Base-by-base conservation (phyloP, 345 rosid genomes). In the Carallia pectinifolia region DNA sequence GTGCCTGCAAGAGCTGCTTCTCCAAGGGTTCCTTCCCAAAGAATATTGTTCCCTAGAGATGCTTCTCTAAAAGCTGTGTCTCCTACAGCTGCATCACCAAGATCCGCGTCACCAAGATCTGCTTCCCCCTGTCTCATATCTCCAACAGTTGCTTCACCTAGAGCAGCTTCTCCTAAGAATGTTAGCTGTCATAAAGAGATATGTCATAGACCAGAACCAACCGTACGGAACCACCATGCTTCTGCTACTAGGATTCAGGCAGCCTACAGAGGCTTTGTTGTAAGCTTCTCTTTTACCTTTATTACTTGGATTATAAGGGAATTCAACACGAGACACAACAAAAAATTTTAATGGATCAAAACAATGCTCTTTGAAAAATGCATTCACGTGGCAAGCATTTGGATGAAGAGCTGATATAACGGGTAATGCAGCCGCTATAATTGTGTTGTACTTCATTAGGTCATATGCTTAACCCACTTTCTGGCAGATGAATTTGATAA, bases 191-290 rank as follows among this genome's bases (percentile, higher is more conserved):
- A 70, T 30, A 85, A 81, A 23, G 92, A 89, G 80, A 66, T 61
- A 69, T 71, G 75, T 70, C 58, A 76, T 75, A 86, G 87, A 67
- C 91, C 90, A 38, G 97, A 89, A 72, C 93, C 87, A 66, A 87
- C 84, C 40, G 71, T 82, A 44, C 76, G 82, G 66, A 71, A 82
- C 72, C 91, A 83, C 47, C 68, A 85, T 78, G 92, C 84, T 71
- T 81, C 83, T 1, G 98, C 99, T 59, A 84, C 83, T 15, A 92
- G 85, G 84, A 88, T 96, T 71, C 97, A 96, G 84, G 90, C 99
- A 73, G 86, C 84, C 67, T 92, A 84, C 53, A 85, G 93, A 84
- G 99, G 97, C 71, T 89, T 81, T 70, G 82, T 81, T 90, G 99
- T 92, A 85, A 84, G 82, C 61, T 73, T 78, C 71, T 67, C 66